Evolutionary conservation across 805 yeast species (phyloP).

Genomic region (Hanseniaspora pseudoguilliermondii): DNA sequence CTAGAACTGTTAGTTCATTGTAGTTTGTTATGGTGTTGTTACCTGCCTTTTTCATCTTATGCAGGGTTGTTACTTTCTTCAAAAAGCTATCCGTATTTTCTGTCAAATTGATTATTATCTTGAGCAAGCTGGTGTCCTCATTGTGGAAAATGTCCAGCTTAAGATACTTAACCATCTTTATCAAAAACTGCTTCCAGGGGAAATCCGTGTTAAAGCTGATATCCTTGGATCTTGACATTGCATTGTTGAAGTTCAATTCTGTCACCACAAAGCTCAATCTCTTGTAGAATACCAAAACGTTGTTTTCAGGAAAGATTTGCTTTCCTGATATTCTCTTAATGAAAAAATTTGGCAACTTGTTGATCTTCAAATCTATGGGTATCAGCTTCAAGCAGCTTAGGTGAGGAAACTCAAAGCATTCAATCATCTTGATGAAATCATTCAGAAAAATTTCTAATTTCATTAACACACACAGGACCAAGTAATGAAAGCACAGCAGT

Average conservation of each 20-base stretch:
- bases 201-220: neutral
- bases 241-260: neutral
- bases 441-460: slow-evolving; percentile 38
- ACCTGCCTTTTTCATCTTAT: slow-evolving; percentile 3
- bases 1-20: slow-evolving; percentile 1
- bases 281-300: slow-evolving; percentile 2
- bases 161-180: neutral
- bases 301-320: slow-evolving; percentile 11
- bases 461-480: slow-evolving; percentile 35
- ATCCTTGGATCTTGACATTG: neutral
- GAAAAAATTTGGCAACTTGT: slow-evolving; percentile 5
- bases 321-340: slow-evolving; percentile 11
- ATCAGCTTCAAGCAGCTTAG: slow-evolving; percentile 2
- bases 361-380: neutral
- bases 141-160: neutral
- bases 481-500: slow-evolving; percentile 33
- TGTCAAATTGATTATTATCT: neutral
- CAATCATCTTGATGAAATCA: slow-evolving; percentile 30
- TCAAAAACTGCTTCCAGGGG: slow-evolving; percentile 9
- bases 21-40: neutral
- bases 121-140: neutral
- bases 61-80: neutral
- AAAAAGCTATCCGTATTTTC: neutral
- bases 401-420: slow-evolving; percentile 13
- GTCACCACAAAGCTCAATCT: slow-evolving; percentile 2